These are phyloP conservation scores for Yarrowia sp. DNA, from an alignment of 805 yeast species.

Conservation along the genomic window DNA sequence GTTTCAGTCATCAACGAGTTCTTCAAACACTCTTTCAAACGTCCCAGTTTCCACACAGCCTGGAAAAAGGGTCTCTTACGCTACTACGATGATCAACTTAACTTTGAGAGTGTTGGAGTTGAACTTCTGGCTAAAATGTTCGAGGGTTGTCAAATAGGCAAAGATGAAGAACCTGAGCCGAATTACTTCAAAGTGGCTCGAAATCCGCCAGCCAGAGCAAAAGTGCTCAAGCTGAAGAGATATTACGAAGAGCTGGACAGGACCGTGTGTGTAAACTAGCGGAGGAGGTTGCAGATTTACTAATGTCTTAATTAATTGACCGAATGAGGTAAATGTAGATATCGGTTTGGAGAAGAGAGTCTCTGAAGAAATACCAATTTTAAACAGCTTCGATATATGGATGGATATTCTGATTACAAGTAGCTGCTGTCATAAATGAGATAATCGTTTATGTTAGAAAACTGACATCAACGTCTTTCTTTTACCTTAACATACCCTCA, in stretches of 20 bases:
- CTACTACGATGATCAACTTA: slow-evolving; percentile 29
- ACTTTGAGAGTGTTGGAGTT: slow-evolving; percentile 19
- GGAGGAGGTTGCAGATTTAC: background rate
- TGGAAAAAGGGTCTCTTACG: slow-evolving; percentile 26
- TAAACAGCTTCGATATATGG: too few species aligned
- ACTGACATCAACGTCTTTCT: too few species aligned
- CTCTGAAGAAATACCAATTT: too few species aligned
- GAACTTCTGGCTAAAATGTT: slow-evolving; percentile 32
- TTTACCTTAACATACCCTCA: too few species aligned
- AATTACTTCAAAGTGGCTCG: slow-evolving; percentile 17
- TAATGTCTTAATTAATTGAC: background rate
- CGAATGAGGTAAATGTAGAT: too few species aligned
- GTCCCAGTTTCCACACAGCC: slow-evolving; percentile 23
- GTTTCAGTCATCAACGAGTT: slow-evolving; percentile 34
- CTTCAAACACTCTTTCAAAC: slow-evolving; percentile 31
- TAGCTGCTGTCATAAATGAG: too few species aligned
- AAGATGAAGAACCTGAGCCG: slow-evolving; percentile 34
- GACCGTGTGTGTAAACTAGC: background rate
- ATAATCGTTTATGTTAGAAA: too few species aligned
- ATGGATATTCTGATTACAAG: too few species aligned
- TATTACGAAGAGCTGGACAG: slow-evolving; percentile 19
- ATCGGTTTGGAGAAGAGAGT: too few species aligned
- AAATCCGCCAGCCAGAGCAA: slow-evolving; percentile 34
- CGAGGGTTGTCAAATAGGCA: slow-evolving; percentile 31
- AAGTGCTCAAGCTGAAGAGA: slow-evolving; percentile 20